Evolutionary conservation across 2,329 filamentous ascomycete genomes (phyloP).

Genomic region (Paradendryphiella salina): DNA sequence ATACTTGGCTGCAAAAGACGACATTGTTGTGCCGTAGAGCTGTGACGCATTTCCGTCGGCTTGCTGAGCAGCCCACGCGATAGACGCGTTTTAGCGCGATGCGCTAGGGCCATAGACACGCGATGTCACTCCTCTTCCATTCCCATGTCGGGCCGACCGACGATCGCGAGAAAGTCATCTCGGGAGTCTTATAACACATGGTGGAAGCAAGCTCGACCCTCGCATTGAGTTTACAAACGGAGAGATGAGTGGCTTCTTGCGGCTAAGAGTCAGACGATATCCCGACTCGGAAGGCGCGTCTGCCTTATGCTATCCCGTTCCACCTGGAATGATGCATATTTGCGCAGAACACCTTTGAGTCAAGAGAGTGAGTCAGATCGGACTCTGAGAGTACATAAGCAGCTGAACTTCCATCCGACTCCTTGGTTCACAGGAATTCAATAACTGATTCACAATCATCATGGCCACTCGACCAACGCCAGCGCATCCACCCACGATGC

Average conservation of each 20-base stretch:
- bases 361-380: constrained; percentile 5
- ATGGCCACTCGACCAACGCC: constrained; percentile 26
- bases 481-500: constrained; percentile 19
- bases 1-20: constrained; percentile 31
- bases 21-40: constrained; percentile 24
- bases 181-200: not conserved
- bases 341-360: not conserved
- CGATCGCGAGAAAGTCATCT: not conserved
- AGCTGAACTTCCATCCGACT: not conserved
- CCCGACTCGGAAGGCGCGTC: constrained; percentile 13
- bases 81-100: constrained; percentile 34
- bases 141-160: not conserved
- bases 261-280: constrained; percentile 7
- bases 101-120: constrained; percentile 17
- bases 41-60: constrained; percentile 10
- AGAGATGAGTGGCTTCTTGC: not conserved
- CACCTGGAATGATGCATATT: not conserved
- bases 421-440: not conserved
- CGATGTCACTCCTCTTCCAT: constrained; percentile 17
- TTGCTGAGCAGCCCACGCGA: constrained; percentile 16
- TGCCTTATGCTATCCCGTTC: not conserved
- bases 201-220: not conserved
- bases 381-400: not conserved
- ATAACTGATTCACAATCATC: not conserved
- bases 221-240: not conserved